phyloP scores from a whole-genome alignment of 2,329 filamentous ascomycete species.

The Botrytis elliptica region DNA sequence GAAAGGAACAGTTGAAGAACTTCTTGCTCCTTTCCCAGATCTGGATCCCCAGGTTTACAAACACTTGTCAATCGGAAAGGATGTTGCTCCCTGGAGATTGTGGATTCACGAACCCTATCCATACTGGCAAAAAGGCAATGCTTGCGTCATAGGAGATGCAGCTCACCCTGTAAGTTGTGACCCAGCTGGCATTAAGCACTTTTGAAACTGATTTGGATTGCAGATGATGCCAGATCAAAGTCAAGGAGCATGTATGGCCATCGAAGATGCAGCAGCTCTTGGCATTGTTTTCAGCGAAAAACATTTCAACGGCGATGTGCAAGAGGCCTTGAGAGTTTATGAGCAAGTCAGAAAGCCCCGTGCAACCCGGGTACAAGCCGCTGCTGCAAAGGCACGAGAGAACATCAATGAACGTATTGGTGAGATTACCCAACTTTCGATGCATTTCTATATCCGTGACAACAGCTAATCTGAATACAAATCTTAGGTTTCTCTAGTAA shows the following conservation, averaged over 20 bases:
- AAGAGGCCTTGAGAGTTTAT: constrained; percentile 50
- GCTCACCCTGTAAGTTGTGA: constrained; percentile 50
- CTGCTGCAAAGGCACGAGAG: constrained; percentile 56
- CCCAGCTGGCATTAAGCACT: neutral
- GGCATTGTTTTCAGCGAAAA: constrained; percentile 41
- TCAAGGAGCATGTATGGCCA: constrained; percentile 51
- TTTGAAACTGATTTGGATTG: neutral
- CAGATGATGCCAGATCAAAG: constrained; percentile 67
- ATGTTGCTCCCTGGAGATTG: constrained; percentile 65
- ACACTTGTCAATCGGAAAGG: constrained; percentile 59
- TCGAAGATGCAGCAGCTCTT: constrained; percentile 44
- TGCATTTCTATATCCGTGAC: neutral
- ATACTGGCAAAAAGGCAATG: constrained; percentile 51
- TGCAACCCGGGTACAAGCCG: constrained; percentile 55
- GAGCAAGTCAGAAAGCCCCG: constrained; percentile 54
- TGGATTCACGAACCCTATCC: constrained; percentile 64
- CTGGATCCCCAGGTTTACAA: constrained; percentile 56
- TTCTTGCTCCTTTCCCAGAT: constrained; percentile 59
- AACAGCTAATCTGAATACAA: neutral
- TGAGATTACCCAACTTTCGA: constrained; percentile 44
- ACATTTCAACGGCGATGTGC: constrained; percentile 48
- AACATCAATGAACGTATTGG: constrained; percentile 65
- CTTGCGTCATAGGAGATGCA: constrained; percentile 64
- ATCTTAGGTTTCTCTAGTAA: constrained; percentile 59
- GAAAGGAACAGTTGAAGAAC: constrained; percentile 54